A percentile compares a stretch with the other conserved stretches of the same genome.
Evolutionary conservation across 345 rosid genomes (phyloP).

Genomic region (Turritis glabra): DNA sequence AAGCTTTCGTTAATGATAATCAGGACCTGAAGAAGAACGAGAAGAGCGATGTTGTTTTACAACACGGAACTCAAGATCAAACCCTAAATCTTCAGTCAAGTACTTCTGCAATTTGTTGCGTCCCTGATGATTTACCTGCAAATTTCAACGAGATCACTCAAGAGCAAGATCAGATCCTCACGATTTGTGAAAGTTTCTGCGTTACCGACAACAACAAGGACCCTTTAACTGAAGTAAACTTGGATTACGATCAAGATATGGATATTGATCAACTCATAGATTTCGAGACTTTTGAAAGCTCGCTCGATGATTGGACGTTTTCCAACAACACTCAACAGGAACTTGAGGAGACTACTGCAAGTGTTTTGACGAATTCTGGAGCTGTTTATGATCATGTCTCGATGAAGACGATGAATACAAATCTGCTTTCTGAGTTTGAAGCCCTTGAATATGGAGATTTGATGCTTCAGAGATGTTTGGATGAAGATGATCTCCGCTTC

Average conservation of each 20-base stretch:
- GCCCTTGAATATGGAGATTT: not conserved
- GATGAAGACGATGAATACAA: not conserved
- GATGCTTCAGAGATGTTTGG: not conserved
- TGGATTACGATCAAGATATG: not conserved
- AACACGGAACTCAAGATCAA: not conserved
- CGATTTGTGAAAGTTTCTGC: not conserved
- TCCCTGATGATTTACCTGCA: not conserved
- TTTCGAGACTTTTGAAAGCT: not conserved
- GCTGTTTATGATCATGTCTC: not conserved
- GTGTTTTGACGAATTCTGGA: not conserved
- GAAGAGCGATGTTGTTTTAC: not conserved
- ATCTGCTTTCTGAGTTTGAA: not conserved
- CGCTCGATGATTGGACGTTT: not conserved
- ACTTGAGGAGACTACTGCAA: not conserved
- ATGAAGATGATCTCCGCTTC: not conserved
- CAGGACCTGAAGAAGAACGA: not conserved
- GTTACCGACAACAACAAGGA: not conserved
- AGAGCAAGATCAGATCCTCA: not conserved
- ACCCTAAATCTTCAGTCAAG: not conserved
- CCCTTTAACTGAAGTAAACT: not conserved
- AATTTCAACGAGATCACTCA: not conserved
- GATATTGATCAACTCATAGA: conserved; percentile 2
- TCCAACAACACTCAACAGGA: not conserved
- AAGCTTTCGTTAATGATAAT: not conserved
- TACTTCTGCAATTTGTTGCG: not conserved